Base-by-base conservation (phyloP, 192 early-diverging fungal species). In the Coemansia sp. region DNA sequence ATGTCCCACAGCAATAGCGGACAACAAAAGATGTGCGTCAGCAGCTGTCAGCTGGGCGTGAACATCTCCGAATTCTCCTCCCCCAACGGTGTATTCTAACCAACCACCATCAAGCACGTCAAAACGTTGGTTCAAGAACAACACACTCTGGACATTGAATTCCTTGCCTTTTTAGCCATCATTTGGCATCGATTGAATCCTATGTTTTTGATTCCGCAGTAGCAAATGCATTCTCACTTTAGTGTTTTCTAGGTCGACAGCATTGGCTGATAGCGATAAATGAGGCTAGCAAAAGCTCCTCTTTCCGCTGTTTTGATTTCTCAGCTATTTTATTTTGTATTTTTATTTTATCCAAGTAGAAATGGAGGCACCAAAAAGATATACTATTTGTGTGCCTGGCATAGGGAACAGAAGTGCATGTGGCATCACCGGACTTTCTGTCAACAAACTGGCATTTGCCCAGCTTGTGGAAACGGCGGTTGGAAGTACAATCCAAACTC, bases 371-470 rank as follows among this genome's bases (percentile, higher is more conserved):
- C 31, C 21, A 2, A 34, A 18, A 58, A 79, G 65, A 43, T 79
- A 74, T 49, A 70, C 68, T 2, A 53, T 79, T 15, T 58, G 72
- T 42, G 52, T 70, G 49, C 77, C 77, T 16, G 77, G 77, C 4
- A 12, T 71, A 13, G 77, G 77, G 0, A 53, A 23, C 13, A 40
- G 45, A 51, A 37, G 68, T 2, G 40, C 64, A 0, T 57, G 40
- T 43, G 45, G 52, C 31, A 70, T 74, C 6, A 53, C 21, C 2
- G 57, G 37, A 29, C 72, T 79, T 15, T 42, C 45, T 7, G 29
- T 79, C 18, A 39, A 58, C 49, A 45, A 40, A 25, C 15, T 25
- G 15, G 51, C 31, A 6, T 59, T 79, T 42, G 42, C 58, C 7
- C 46, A 61, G 51, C 57, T 79, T 29, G 68, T 71, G 5, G 68